Evolutionary conservation across 345 rosid genomes (phyloP), one percentile per base, ranked within the genome.

Genomic region (Linum usitatissimum): DNA sequence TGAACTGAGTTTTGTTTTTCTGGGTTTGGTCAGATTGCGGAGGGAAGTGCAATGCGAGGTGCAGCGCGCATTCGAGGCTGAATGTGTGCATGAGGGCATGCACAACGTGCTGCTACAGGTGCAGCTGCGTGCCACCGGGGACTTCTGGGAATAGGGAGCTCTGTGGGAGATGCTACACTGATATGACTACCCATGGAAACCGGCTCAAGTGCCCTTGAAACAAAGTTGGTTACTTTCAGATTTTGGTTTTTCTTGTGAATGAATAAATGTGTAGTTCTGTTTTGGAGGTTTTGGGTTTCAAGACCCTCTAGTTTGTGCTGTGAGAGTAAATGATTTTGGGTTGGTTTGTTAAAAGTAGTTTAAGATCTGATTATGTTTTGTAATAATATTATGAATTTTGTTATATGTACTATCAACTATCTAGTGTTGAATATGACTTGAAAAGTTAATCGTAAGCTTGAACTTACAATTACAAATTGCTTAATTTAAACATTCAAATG

Each of bases 121-220:
- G 87, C 83, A 72, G 72, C 63, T 83, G 87, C 59, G 87, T 83
- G 3, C 87, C 87, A 13, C 87, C 81, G 0, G 87, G 87, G 18
- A 80, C 87, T 21, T 68, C 76, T 1, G 84, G 87, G 18, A 80
- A 80, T 71, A 67, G 81, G 69, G 77, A 80, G 61, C 9, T 61
- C 60, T 83, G 87, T 49, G 87, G 87, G 14, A 68, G 68, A 57
- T 83, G 87, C 71, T 83, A 83, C 60, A 83, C 84, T 19, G 87
- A 78, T 28, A 83, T 83, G 87, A 78, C 66, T 23, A 78, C 84
- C 40, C 87, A 83, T 38, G 74, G 72, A 21, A 83, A 83, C 68
- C 75, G 53, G 66, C 67, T 77, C 68, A 78, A 83, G 72, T 80
- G 87, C 71, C 87, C 84, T 75, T 80, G 58, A 51, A 7, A 1